Evolutionary conservation across 768 basidiomycete genomes (phyloP), one percentile per base, ranked within the genome.

Genomic region (Podaxis rugospora): DNA sequence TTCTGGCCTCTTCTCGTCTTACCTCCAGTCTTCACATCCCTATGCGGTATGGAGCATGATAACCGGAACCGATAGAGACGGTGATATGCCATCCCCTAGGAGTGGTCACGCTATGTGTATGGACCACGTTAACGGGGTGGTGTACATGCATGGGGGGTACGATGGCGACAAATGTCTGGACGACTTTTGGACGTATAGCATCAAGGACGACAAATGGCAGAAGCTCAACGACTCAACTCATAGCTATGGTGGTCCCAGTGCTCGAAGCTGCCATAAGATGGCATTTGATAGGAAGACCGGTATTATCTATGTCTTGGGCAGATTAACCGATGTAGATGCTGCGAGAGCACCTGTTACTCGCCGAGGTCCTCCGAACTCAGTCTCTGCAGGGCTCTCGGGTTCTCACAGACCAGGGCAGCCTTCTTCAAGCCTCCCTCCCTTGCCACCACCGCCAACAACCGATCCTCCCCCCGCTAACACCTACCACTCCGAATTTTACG

Each of bases 101-200:
- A 89, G 91, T 14, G 92, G 91, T 0, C 90, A 93, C 64, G 87
- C 89, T 21, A 90, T 91, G 88, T 91, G 89, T 65, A 83, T 92
- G 63, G 90, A 92, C 67, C 74, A 80, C 23, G 76, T 80, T 6
- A 78, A 83, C 40, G 82, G 83, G 5, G 71, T 81, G 47, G 83
- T 93, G 28, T 92, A 92, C 68, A 78, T 93, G 21, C 84, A 91
- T 57, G 92, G 91, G 1, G 92, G 92, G 0, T 93, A 87, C 84
- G 83, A 91, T 62, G 90, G 92, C 1, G 72, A 83, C 57, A 84
- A 81, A 62, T 85, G 83, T 52, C 74, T 93, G 32, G 87, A 89
- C 67, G 91, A 93, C 69, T 88, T 92, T 63, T 93, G 91, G 91
- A 76, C 79, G 44, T 92, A 89, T 67, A 78, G 78, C 63, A 80